Percentiles rank a stretch among this genome's conserved stretches.
These are phyloP conservation scores for Curvularia eragrostidis DNA, from an alignment of 2,329 filamentous ascomycete species.

Conservation along the genomic window DNA sequence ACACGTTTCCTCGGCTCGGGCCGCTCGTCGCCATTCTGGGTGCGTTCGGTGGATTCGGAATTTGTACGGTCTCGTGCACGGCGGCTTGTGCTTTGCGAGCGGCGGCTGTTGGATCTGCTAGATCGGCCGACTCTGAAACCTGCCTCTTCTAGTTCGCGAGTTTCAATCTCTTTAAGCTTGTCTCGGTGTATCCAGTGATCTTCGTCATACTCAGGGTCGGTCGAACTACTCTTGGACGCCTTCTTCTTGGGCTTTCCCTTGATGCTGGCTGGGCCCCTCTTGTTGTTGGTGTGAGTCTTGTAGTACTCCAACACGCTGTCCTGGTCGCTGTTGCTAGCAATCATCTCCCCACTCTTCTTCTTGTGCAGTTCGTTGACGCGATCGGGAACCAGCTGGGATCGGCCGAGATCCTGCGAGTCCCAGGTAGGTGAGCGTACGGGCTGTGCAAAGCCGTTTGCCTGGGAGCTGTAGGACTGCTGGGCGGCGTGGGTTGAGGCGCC, in stretches of 20 bases:
- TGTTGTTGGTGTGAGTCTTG: constrained; percentile 33
- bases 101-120: constrained; percentile 48
- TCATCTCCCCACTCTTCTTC: constrained; percentile 52
- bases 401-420: constrained; percentile 39
- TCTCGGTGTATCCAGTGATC: constrained; percentile 87
- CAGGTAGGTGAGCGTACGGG: constrained; percentile 39
- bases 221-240: constrained; percentile 21
- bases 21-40: constrained; percentile 37
- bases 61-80: constrained; percentile 40
- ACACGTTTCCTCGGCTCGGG: constrained; percentile 40
- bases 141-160: constrained; percentile 77
- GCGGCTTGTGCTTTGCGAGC: constrained; percentile 43
- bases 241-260: constrained; percentile 42
- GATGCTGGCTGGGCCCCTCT: constrained; percentile 21
- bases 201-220: constrained; percentile 56
- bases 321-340: constrained; percentile 52
- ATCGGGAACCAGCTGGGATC: constrained; percentile 42
- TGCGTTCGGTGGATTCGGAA: constrained; percentile 38
- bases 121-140: constrained; percentile 66
- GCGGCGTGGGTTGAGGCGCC: constrained; percentile 33
- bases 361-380: constrained; percentile 47
- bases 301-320: constrained; percentile 58
- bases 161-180: constrained; percentile 83
- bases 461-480: constrained; percentile 45
- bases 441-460: constrained; percentile 45